Conservation (phyloP, 176 grass and related monocot genomes). For the Bonia amplexicaulis region DNA sequence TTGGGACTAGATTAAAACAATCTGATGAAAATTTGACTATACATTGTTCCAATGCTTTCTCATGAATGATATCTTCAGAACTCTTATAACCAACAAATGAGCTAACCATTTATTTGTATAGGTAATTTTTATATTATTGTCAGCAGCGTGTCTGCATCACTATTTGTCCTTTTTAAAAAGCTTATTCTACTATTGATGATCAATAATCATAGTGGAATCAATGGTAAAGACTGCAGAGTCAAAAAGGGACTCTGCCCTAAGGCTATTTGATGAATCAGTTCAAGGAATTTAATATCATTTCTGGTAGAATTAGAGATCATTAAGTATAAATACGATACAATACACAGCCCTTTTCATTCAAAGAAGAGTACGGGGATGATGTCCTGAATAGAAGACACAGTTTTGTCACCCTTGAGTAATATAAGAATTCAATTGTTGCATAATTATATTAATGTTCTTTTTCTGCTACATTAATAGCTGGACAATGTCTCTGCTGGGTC, state of each 20-base stretch:
- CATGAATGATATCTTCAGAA: neutral
- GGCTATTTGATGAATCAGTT: neutral
- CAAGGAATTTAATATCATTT: neutral
- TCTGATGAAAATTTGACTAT: neutral
- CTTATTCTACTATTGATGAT: neutral
- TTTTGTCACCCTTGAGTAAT: neutral
- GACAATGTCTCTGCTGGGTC: conserved; percentile 90
- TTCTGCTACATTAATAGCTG: conserved; percentile 53
- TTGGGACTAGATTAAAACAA: neutral
- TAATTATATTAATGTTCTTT: conserved; percentile 21
- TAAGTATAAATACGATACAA: neutral
- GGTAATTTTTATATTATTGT: neutral
- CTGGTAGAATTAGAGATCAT: neutral
- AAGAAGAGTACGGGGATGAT: neutral
- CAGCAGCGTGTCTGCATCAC: neutral
- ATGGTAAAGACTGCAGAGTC: neutral
- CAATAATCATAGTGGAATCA: neutral
- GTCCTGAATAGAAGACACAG: neutral
- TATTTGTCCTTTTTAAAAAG: neutral
- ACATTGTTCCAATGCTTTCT: neutral
- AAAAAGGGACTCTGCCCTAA: neutral
- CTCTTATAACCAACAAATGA: neutral
- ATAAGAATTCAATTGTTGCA: neutral
- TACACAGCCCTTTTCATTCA: neutral
- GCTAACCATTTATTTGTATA: neutral